Percentiles rank a stretch among this genome's conserved stretches.
Conservation (phyloP, 495 filamentous ascomycete species). For the Penicillium verhagenii region DNA sequence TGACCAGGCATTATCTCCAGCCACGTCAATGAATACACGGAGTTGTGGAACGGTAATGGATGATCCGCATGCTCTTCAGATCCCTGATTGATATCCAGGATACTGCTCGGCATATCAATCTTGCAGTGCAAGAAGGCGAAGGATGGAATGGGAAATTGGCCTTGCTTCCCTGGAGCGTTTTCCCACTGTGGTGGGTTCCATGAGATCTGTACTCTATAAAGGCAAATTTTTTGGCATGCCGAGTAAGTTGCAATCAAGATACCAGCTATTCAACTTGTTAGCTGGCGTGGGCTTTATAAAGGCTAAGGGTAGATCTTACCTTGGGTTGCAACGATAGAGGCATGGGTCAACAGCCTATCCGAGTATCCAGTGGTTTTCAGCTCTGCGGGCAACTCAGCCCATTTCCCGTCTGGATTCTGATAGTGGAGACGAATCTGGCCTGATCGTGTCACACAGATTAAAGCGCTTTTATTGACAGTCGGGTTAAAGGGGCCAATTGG, state of each 20-base stretch:
- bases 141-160: constrained; percentile 42
- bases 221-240: constrained; percentile 61
- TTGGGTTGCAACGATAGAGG: constrained; percentile 71
- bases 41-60: constrained; percentile 33
- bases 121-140: constrained; percentile 43
- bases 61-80: constrained; percentile 27
- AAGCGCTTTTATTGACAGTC: constrained; percentile 60
- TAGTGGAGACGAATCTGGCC: constrained; percentile 69
- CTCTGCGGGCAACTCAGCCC: constrained; percentile 64
- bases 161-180: constrained; percentile 30
- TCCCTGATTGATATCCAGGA: constrained; percentile 26
- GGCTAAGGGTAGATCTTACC: constrained; percentile 37
- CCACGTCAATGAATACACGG: constrained; percentile 58
- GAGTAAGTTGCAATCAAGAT: constrained; percentile 67
- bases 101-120: constrained; percentile 37
- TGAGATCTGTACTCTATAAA: constrained; percentile 57
- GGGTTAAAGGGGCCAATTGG: constrained; percentile 66
- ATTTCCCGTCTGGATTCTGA: constrained; percentile 63
- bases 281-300: background rate
- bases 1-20: constrained; percentile 64
- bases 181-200: constrained; percentile 48
- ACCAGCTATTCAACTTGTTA: constrained; percentile 34
- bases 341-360: constrained; percentile 75
- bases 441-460: constrained; percentile 68
- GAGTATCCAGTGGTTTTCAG: constrained; percentile 67